Percentiles rank a stretch among this genome's conserved stretches.
These are phyloP conservation scores for Corymbia maculata DNA, from an alignment of 345 rosid species.

Conservation along the genomic window DNA sequence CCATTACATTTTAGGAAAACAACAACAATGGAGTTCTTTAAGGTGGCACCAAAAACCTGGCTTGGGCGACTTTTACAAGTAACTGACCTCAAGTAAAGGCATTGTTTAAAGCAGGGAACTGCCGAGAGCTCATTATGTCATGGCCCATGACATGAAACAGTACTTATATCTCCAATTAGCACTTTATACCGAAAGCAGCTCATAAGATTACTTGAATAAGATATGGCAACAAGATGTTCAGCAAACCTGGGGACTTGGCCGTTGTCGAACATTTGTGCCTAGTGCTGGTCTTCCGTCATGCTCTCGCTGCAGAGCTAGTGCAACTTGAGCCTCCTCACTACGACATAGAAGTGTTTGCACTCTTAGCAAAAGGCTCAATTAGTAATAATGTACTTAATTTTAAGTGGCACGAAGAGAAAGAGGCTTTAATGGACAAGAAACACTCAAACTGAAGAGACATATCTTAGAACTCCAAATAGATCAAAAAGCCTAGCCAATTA, in stretches of 20 bases:
- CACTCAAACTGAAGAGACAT: background rate
- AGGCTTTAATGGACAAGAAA: background rate
- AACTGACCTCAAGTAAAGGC: background rate
- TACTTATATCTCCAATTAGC: background rate
- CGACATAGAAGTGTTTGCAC: background rate
- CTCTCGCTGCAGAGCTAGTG: conserved; percentile 85
- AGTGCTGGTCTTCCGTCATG: no score
- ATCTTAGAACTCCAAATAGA: background rate
- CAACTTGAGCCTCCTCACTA: conserved; percentile 91
- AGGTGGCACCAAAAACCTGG: background rate
- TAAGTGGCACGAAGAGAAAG: background rate
- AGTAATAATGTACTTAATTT: background rate
- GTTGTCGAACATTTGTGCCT: no score
- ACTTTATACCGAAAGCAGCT: background rate
- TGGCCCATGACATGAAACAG: background rate
- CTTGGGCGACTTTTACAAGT: background rate
- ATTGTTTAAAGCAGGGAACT: background rate
- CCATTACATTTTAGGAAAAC: background rate
- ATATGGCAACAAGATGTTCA: background rate
- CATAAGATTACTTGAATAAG: background rate
- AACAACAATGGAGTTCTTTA: background rate
- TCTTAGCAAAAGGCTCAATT: background rate
- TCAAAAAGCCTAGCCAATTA: background rate
- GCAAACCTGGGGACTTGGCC: conserved; percentile 76
- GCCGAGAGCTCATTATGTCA: background rate